These are phyloP conservation scores for Boletus subparvulus DNA, from an alignment of 768 basidiomycete species.

Conservation along the genomic window DNA sequence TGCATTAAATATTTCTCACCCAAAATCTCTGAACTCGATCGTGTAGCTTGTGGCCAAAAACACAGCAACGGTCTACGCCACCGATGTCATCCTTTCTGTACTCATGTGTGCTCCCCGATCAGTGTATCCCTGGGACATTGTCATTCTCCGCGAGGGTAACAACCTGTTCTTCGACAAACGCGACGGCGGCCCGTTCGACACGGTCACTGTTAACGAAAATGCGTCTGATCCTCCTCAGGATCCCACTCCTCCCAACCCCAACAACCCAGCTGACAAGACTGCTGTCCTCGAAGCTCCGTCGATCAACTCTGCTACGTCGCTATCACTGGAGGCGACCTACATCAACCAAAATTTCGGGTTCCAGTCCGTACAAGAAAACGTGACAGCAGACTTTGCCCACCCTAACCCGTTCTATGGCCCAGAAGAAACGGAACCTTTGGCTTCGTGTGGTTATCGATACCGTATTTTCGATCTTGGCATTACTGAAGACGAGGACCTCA, in stretches of 20 bases:
- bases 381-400: conserved; percentile 71
- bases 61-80: conserved; percentile 86
- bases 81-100: conserved; percentile 91
- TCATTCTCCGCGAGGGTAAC: conserved; percentile 90
- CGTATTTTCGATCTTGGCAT: conserved; percentile 91
- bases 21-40: conserved; percentile 6
- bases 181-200: conserved; percentile 95
- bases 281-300: conserved; percentile 67
- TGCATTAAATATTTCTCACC: background rate
- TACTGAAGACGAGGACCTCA: conserved; percentile 87
- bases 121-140: conserved; percentile 98
- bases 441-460: conserved; percentile 96
- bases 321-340: conserved; percentile 96
- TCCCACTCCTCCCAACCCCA: conserved; percentile 72
- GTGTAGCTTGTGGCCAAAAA: conserved; percentile 76
- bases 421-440: conserved; percentile 92
- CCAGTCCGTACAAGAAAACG: conserved; percentile 83
- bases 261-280: conserved; percentile 68
- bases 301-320: conserved; percentile 90
- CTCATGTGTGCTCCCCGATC: conserved; percentile 96
- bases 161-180: conserved; percentile 97
- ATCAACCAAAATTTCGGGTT: conserved; percentile 99
- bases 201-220: conserved; percentile 98
- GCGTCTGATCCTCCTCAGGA: conserved; percentile 92
- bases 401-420: conserved; percentile 96